Evolutionary conservation across 768 basidiomycete species (phyloP), one percentile per base, ranked within the genome.

Genomic region (Arthromyces matolae): DNA sequence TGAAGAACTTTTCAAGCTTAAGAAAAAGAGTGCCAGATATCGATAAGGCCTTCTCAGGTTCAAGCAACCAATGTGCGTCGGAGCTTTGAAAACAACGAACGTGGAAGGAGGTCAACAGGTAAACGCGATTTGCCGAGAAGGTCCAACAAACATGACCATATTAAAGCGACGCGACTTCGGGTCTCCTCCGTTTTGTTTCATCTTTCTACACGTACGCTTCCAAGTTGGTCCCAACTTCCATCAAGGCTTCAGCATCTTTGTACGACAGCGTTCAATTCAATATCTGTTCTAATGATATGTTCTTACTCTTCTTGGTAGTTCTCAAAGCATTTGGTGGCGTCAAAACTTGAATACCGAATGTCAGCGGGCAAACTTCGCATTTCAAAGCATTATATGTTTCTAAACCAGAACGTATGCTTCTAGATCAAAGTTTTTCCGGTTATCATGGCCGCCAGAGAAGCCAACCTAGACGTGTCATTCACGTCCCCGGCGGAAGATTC

Each of bases 401-500:
- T 49, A 39, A 49, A 45, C 27, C 20, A 53, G 12, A 49, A 44
- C 38, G 42, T 42, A 16, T 27, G 8, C n/a, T 48, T 37, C 34
- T 35, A 56, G 44, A 59, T 55, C 47, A 51, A 57, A 56, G 45
- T 52, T 57, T 57, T 54, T 41, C 53, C 56, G 54, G 57, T 53
- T 47, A 62, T 63, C 45, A 61, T 66, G 60, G 47, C 55, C 48
- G 59, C 59, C 35, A 43, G 53, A 45, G 54, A 65, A 51, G 67
- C 70, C 40, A 67, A 66, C 50, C 58, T 64, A 49, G 71, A 76
- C 43, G 51, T 73, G 59, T 73, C 72, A 14, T 62, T 65, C 34
- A 72, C 69, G 23, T 79, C 77, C 27, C 74, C 79, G 6, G 70
- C 66, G 37, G 87, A 88, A 47, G 85, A 88, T 20, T 84, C 83